Evolutionary conservation across 768 basidiomycete species (phyloP).

Genomic region (Lyophyllum semitale): DNA sequence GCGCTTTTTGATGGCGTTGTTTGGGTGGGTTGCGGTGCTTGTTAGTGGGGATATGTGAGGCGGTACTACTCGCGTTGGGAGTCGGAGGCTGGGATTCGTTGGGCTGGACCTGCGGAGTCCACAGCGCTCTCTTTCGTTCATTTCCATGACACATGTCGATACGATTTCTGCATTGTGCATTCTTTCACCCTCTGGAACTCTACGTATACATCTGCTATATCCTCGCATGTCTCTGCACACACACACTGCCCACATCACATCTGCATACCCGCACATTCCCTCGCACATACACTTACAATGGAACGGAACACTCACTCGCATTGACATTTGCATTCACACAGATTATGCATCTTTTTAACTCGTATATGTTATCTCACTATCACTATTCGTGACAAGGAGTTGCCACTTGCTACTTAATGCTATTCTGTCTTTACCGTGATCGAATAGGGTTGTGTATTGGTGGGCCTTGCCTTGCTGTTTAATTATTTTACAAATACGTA

Average conservation of each 20-base stretch:
- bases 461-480: too few relatives aligned
- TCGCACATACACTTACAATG: not conserved
- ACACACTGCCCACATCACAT: not conserved
- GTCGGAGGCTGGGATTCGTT: not conserved
- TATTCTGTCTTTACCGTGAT: not conserved
- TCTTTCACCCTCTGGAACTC: not conserved
- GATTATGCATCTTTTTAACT: too few relatives aligned
- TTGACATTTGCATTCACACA: not conserved
- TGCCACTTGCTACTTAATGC: not conserved
- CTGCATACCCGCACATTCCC: not conserved
- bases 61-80: not conserved
- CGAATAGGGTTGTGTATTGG: too few relatives aligned
- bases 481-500: too few relatives aligned
- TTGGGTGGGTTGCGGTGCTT: constrained; percentile 74
- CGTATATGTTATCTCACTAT: not conserved
- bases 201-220: not conserved
- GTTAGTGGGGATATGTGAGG: constrained; percentile 23
- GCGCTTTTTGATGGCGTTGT: constrained; percentile 76
- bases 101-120: not conserved
- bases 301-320: not conserved
- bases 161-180: not conserved
- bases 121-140: not conserved
- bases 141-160: too few relatives aligned
- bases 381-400: not conserved
- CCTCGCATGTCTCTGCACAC: not conserved